phyloP scores from a whole-genome alignment of 2,329 filamentous ascomycete species.

The Aspergillus vadensis region DNA sequence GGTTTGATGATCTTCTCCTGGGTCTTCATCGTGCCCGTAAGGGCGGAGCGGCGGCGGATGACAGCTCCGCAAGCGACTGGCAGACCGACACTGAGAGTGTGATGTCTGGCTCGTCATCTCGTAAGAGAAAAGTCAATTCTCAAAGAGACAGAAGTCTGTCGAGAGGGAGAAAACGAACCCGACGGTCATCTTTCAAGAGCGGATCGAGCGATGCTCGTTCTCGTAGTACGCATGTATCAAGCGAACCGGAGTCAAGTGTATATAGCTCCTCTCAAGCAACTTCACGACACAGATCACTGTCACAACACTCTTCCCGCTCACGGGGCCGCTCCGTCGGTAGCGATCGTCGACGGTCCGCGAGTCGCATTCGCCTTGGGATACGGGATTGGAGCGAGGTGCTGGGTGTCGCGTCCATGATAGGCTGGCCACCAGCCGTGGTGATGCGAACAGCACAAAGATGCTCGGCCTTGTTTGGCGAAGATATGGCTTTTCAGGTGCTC shows the following conservation, averaged over 20 bases:
- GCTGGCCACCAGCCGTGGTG: constrained; percentile 67
- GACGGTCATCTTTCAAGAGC: constrained; percentile 15
- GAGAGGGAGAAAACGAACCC: constrained; percentile 29
- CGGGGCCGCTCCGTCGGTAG: constrained; percentile 20
- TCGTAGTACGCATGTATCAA: constrained; percentile 12
- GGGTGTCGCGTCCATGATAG: constrained; percentile 72
- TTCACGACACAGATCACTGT: constrained; percentile 11
- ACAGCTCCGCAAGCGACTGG: constrained; percentile 33
- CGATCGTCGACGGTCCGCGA: constrained; percentile 13
- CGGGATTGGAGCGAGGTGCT: constrained; percentile 87
- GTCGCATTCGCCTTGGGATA: constrained; percentile 36
- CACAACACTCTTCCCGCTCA: constrained; percentile 14
- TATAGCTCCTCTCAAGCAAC: not conserved
- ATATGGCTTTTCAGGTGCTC: constrained; percentile 66
- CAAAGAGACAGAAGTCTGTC: constrained; percentile 21
- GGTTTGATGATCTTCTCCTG: constrained; percentile 69
- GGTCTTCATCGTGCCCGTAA: constrained; percentile 69
- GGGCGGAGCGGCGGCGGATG: constrained; percentile 44
- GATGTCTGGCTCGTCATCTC: constrained; percentile 19
- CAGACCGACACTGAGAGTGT: constrained; percentile 32
- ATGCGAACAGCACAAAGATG: constrained; percentile 73
- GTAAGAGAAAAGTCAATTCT: constrained; percentile 12
- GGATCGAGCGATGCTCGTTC: constrained; percentile 12
- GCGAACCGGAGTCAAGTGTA: constrained; percentile 2
- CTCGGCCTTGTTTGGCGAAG: constrained; percentile 71